Percentiles rank a stretch among this genome's conserved stretches.
Conservation (phyloP, 768 basidiomycete genomes). For the Myochromella boudieri region DNA sequence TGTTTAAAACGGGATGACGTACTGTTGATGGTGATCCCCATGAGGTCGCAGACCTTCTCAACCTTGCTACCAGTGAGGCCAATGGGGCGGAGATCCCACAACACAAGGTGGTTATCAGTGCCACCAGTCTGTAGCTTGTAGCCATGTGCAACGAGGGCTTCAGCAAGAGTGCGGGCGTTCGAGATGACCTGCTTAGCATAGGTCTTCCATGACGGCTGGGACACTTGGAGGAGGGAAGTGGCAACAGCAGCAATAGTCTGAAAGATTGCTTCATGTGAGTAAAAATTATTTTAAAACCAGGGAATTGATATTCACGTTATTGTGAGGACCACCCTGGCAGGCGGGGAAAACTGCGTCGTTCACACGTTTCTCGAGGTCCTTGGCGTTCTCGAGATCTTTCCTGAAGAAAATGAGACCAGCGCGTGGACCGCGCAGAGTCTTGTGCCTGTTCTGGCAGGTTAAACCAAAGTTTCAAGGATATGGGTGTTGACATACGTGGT, state of each 20-base stretch:
- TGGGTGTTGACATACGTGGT: slow-evolving; percentile 66
- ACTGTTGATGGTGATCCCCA: slow-evolving; percentile 97
- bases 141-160: slow-evolving; percentile 68
- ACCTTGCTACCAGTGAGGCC: slow-evolving; percentile 98
- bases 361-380: slow-evolving; percentile 93
- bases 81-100: slow-evolving; percentile 96
- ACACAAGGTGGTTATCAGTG: slow-evolving; percentile 96
- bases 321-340: slow-evolving; percentile 99
- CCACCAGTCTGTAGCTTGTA: slow-evolving; percentile 98
- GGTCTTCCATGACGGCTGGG: slow-evolving; percentile 83
- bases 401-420: slow-evolving; percentile 99
- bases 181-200: slow-evolving; percentile 95
- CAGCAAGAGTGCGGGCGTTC: slow-evolving; percentile 80
- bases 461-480: slow-evolving; percentile 1
- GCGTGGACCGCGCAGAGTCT: slow-evolving; percentile 97
- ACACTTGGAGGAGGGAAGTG: slow-evolving; percentile 87
- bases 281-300: not conserved
- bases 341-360: slow-evolving; percentile 99
- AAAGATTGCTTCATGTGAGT: not conserved
- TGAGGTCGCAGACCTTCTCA: slow-evolving; percentile 96
- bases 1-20: slow-evolving; percentile 26
- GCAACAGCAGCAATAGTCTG: slow-evolving; percentile 95
- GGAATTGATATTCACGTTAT: slow-evolving; percentile 65
- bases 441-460: slow-evolving; percentile 61
- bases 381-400: slow-evolving; percentile 77